Conservation (phyloP, 2,329 filamentous ascomycete species). For the Pyrenophora seminiperda region DNA sequence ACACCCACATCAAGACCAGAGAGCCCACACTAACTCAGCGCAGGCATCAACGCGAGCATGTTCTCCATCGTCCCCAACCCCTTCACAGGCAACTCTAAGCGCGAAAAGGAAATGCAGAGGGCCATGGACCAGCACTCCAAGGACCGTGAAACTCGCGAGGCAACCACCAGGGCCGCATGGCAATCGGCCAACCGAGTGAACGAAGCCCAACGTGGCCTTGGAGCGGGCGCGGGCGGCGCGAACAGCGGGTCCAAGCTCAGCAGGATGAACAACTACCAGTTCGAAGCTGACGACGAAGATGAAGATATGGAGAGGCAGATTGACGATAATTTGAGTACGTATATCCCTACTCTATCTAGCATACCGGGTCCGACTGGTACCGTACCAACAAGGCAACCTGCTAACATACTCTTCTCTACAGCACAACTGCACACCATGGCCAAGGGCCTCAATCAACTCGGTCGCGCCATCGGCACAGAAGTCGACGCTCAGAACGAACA, state of each 20-base stretch:
- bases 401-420: not conserved
- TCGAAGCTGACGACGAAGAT: constrained; percentile 50
- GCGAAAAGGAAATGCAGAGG: constrained; percentile 65
- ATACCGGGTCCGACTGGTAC: not conserved
- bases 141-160: constrained; percentile 62
- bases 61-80: constrained; percentile 71
- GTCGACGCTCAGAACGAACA: constrained; percentile 77
- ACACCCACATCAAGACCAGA: not conserved
- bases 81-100: constrained; percentile 64
- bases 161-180: constrained; percentile 59
- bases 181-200: constrained; percentile 37
- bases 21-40: not conserved
- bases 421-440: constrained; percentile 66
- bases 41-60: constrained; percentile 80
- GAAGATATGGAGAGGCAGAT: constrained; percentile 67
- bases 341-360: constrained; percentile 8
- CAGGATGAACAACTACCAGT: constrained; percentile 44
- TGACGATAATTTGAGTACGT: constrained; percentile 52
- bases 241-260: constrained; percentile 34
- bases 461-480: constrained; percentile 74
- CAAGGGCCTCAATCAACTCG: constrained; percentile 72
- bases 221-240: constrained; percentile 9
- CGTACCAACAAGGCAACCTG: not conserved
- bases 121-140: constrained; percentile 66
- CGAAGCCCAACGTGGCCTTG: constrained; percentile 22